Evolutionary conservation across 1,284 basidiomycete species (phyloP), one percentile per base, ranked within the genome.

Genomic region (Somion occarium): DNA sequence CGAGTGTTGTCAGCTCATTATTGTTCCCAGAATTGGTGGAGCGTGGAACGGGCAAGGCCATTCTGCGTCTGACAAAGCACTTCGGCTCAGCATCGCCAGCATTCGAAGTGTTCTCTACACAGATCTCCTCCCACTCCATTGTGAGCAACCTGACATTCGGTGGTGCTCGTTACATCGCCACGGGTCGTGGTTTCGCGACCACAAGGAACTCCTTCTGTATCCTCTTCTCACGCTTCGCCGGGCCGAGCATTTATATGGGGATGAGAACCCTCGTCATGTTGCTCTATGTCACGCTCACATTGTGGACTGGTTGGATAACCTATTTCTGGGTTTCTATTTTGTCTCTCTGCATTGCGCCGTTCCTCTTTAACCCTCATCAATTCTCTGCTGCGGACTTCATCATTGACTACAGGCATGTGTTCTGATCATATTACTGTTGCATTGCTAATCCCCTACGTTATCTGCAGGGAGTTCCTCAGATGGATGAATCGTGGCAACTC

Each of bases 401-500:
- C 68, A 91, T 97, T 64, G 94, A 98, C 69, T 98, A 98, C 69
- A 82, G 93, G 85, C 84, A 62, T 59, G 79, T 63, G 20, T 18
- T 38, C 46, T 41, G 15, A 39, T 5, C 39, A 3, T 3, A n/a
- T 13, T 38, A 18, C n/a, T n/a, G 24, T 30, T 18, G 45, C 9
- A 19, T 38, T 38, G 3, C 11, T 38, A 38, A n/a, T 13, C 23
- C 30, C 30, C 30, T 7, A 34, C 7, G 19, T 25, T 41, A 15
- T 38, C 47, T 61, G 22, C 55, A 88, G 87, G 63, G 94, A 98
- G 73, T 97, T 94, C 75, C 73, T 98, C 59, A 82, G 94, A 58
- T 98, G 94, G 94, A 97, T 98, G 93, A 94, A 87, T 48, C 84
- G 94, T 56, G 94, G 94, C 53, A 98, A 98, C 72, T 96, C 93